Base-by-base conservation (phyloP, 2,329 filamentous ascomycete species). In the Colletotrichum sublineola region DNA sequence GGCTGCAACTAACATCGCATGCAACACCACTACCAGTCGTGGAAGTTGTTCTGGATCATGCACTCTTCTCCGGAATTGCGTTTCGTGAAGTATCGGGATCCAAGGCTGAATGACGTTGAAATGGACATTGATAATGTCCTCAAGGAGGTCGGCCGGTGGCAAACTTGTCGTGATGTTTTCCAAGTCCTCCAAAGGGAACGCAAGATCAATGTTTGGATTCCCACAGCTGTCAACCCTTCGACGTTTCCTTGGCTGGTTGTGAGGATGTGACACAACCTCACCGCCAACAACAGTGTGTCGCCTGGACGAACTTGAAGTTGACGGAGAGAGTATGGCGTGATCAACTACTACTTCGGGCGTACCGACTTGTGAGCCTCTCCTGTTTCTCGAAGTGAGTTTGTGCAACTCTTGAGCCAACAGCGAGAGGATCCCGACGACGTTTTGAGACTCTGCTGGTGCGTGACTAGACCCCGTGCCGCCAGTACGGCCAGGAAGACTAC, bases 61-160 rank as follows among this genome's bases (percentile, higher is more conserved):
- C 1, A 82, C 63, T 2, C 77, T 75, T n/a, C 69, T 67, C 0
- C 78, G 75, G 50, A 82, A 81, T 2, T 75, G 69, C 0, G 75
- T 76, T 62, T 80, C 76, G 63, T 82, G 81, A 8, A 83, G 64
- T 18, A 84, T 81, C 1, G 81, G 81, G 9, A 82, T 82, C 80
- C 82, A 84, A 11, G 82, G 83, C 50, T 84, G 82, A 6, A 84
- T 78, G n/a, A 78, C 66, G 7, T 75, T 74, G 68, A 84, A 84
- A 68, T 84, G 81, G 7, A 62, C 67, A 31, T 77, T 74, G 18
- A 79, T 69, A 2, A 76, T 33, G 11, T 76, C 70, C 20, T 76
- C 77, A 9, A 78, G 62, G 2, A 74, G 42, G 3, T 65, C 71
- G 1, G 57, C 67, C 1, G 72, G 62, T 5, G 76, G 76, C 14